Percentiles rank a stretch among this genome's conserved stretches.
Evolutionary conservation across 2,329 filamentous ascomycete genomes (phyloP).

Genomic region (Leptographium galeiforme): DNA sequence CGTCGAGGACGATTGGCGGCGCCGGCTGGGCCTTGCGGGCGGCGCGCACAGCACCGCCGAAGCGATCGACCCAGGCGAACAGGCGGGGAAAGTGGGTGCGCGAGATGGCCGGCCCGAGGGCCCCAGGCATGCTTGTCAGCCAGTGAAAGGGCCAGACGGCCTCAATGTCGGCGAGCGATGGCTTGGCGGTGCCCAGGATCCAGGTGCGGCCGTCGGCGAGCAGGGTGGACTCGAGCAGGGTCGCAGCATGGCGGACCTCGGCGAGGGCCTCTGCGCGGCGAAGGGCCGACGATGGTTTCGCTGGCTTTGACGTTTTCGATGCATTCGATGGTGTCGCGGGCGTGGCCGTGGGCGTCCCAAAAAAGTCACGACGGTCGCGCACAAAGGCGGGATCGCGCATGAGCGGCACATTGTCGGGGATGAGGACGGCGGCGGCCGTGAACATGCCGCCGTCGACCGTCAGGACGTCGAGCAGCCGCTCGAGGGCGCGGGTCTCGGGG

Average conservation of each 20-base stretch:
- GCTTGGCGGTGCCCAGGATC: slow-evolving; percentile 38
- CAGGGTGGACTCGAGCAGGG: slow-evolving; percentile 46
- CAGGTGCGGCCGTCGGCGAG: slow-evolving; percentile 54
- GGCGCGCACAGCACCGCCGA: slow-evolving; percentile 31
- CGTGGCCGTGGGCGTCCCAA: slow-evolving; percentile 3
- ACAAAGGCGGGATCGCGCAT: slow-evolving; percentile 44
- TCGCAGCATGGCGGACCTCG: slow-evolving; percentile 39
- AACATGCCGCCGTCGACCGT: slow-evolving; percentile 47
- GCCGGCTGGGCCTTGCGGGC: slow-evolving; percentile 22
- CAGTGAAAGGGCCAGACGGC: slow-evolving; percentile 56
- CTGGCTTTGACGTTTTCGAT: too few relatives aligned
- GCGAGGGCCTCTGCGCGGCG: slow-evolving; percentile 39
- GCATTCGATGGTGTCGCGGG: too few relatives aligned
- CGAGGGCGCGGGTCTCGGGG: slow-evolving; percentile 30
- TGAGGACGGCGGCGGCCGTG: slow-evolving; percentile 32
- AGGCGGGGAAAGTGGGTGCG: slow-evolving; percentile 40
- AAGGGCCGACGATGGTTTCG: slow-evolving; percentile 1
- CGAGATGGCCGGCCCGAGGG: slow-evolving; percentile 33
- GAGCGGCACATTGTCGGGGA: slow-evolving; percentile 41
- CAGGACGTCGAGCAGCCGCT: slow-evolving; percentile 42
- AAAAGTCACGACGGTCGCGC: slow-evolving; percentile 37
- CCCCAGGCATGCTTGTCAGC: slow-evolving; percentile 41
- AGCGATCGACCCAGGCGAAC: slow-evolving; percentile 52
- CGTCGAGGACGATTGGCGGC: slow-evolving; percentile 26
- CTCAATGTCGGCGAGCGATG: slow-evolving; percentile 54